Evolutionary conservation across 2,329 filamentous ascomycete genomes (phyloP), one percentile per base, ranked within the genome.

Genomic region (Paraphaeosphaeria minitans): DNA sequence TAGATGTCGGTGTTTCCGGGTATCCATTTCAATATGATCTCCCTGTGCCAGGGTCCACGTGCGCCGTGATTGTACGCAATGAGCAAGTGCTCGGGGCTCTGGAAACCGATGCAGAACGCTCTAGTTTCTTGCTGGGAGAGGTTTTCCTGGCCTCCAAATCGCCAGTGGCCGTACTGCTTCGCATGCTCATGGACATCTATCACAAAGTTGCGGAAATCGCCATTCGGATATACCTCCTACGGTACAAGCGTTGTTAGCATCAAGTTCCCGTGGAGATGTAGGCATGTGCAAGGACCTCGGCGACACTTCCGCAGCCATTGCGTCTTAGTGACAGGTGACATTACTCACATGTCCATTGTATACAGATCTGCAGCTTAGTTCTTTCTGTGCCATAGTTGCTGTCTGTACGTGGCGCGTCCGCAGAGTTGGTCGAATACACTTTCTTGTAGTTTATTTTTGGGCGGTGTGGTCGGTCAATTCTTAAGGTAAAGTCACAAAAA

Each of bases 141-240:
- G 3, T 5, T 49, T 27, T 7, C 4, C 3, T 57, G 50, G 37
- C 24, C 21, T 9, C 41, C 21, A 27, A 65, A 65, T 6, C 24
- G 49, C 63, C 60, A 65, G 37, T 60, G 61, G 13, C 63, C 63
- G n/a, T 52, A 43, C 13, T 49, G 39, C 21, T 46, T 24, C 58
- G 62, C 22, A 13, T 22, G 12, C 21, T 13, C 19, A 46, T 37
- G 14, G n/a, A 57, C 12, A 1, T 35, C 13, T 4, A 42, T n/a
- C 7, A 21, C 22, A 39, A 59, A 59, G 0, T 39, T 24, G 2
- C 37, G n/a, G 37, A 64, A 64, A 1, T 46, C 19, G 6, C 53
- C 53, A 9, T 21, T 2, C 8, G 22, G 5, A 14, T 24, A 27
- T 27, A 16, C 1, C 4, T 29, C 43, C 43, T 46, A n/a, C 41